Base-by-base conservation (phyloP, 352 stramenopile genomes). In the Globisporangium spinosum region DNA sequence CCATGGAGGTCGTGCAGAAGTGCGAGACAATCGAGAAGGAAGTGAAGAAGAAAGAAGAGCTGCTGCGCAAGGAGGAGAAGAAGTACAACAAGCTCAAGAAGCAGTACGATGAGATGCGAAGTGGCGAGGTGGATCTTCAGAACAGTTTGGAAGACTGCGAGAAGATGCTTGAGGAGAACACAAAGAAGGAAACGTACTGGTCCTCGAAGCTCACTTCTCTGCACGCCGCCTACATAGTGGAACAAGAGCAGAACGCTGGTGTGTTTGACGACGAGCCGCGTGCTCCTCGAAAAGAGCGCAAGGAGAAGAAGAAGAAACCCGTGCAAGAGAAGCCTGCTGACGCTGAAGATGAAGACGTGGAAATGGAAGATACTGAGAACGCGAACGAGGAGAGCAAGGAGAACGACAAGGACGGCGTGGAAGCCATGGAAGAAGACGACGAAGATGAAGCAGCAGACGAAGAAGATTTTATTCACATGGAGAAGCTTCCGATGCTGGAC, bases 131-230 rank as follows among this genome's bases (percentile, higher is more conserved):
- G 5, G 96, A 99, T 77, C 68, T 99, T 23, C 70, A 89, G 53
- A 96, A 94, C 34, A 91, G 97, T 67, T 73, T 98, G 45, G 95
- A 99, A 62, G 87, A 96, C 64, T 95, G 97, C 60, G 89, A 95
- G 38, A 97, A 98, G 70, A 87, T 95, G 68, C 77, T 98, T 15
- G 88, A 96, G 59, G 95, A 98, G 67, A 97, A 93, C 67, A 74
- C 89, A 9, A 96, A 92, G 70, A 98, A 97, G 72, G 83, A 91
- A 35, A 78, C 74, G 45, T 94, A 97, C 76, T 96, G 89, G 88
- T 77, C 80, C 34, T 84, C 73, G 22, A 91, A 95, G 77, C 73
- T 95, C 12, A 77, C 79, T 23, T 80, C 83, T 58, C 72, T 97
- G 0, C 81, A 94, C 45, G 70, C 74, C 13, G 73, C 78, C 7